Base-by-base conservation (phyloP, 2,329 filamentous ascomycete species). In the Claviceps sp. region DNA sequence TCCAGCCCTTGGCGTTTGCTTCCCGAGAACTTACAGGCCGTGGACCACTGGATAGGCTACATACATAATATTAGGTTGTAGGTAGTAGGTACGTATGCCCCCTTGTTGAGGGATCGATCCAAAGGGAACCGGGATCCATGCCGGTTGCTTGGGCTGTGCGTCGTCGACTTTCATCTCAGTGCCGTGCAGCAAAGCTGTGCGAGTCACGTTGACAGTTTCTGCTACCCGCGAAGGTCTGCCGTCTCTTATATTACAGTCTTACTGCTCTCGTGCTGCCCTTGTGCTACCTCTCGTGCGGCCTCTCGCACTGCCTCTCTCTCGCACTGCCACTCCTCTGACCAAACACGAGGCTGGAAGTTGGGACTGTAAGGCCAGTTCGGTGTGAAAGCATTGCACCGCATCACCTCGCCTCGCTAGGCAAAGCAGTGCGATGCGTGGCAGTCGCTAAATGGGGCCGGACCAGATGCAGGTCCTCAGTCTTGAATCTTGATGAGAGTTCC, bases 121-220 rank as follows among this genome's bases (percentile, higher is more conserved):
- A 34, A 34, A 34, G 30, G 10, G 30, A 34, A 34, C 30, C 30
- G 30, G 30, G 30, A 34, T 34, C 30, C 30, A 11, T 34, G 30
- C 30, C 10, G 30, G 30, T 34, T 26, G 42, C 42, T 44, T 44
- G 42, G 42, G 42, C 42, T 44, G 19, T 44, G 19, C 22, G 30
- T 34, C 30, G 30, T 22, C 42, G 42, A 26, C 22, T 44, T 22
- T 22, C 13, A 22, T 49, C 16, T 42, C 22, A 8, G 16, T 43
- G 41, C 24, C 40, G 26, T 50, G 41, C 41, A 19, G 49, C 42
- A 16, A 39, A 45, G 40, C 43, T 39, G 49, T 51, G 49, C 49
- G 49, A 47, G 49, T 51, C 49, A 51, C 42, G 49, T 38, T 51
- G 49, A 26, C 42, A 14, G 19, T 39, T 34, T 30, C 30, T 38